Evolutionary conservation across 225 moss, liverwort and hornwort species (phyloP), one percentile per base, ranked within the genome.

Genomic region (Pleurozium schreberi): DNA sequence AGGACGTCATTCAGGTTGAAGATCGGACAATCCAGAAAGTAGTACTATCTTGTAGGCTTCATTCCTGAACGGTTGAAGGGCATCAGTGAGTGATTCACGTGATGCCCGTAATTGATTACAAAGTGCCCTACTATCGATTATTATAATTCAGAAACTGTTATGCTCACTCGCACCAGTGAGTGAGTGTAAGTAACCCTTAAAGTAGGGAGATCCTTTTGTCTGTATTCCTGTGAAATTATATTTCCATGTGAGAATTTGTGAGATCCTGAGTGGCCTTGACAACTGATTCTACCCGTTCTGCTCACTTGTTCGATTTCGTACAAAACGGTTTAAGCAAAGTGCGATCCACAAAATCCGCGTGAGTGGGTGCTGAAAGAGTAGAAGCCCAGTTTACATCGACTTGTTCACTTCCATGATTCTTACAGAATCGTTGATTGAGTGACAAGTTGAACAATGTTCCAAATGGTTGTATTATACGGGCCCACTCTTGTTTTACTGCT

Each of bases 261-360:
- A 82, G 86, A 47, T 75, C 75, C 43, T n/a, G 55, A 75, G 81
- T 55, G 74, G 22, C 73, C 55, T 73, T 63, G 65, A 10, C 63
- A 30, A 45, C 43, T 59, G 25, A 86, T 74, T 75, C 38, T 57
- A 67, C 59, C 77, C 47, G 14, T 84, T 79, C 40, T 23, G 70
- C 58, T n/a, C 10, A 33, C 28, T 31, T 15, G 20, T 59, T 50
- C 43, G 83, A 36, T 33, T 57, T 57, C 12, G 58, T 74, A 23
- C 38, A 31, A 65, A 74, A 61, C 19, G 52, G 62, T 52, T 70
- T 28, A 43, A 62, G n/a, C 33, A 57, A 66, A 58, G 74, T 86
- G 57, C 31, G 90, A 90, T 90, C 90, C 90, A 31, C 82, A 49
- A 75, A 86, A 81, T 84, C 43, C 90, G 83, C 84, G 36, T 65